Conservation (phyloP, 139 green algal species). For the Bryopsis sp. region DNA sequence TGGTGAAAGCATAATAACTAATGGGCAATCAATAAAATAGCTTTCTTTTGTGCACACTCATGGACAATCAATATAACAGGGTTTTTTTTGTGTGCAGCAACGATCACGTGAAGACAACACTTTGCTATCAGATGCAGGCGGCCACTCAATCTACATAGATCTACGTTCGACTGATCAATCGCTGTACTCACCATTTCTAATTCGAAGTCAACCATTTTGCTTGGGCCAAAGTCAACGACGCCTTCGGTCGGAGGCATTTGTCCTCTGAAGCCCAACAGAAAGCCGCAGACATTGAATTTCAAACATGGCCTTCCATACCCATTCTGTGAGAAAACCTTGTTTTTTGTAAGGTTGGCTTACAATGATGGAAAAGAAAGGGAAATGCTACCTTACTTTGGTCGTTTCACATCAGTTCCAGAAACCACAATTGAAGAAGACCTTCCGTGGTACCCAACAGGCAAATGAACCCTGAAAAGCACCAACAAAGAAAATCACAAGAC, state of each 20-base stretch:
- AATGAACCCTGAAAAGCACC: slow-evolving; percentile 54
- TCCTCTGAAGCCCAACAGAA: slow-evolving; percentile 11
- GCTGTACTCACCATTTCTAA: slow-evolving; percentile 83
- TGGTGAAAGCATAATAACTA: neutral
- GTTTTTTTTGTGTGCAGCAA: too few species aligned
- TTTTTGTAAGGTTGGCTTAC: neutral
- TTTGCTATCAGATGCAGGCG: too few species aligned
- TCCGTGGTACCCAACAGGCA: slow-evolving; percentile 90
- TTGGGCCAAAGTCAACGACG: slow-evolving; percentile 34
- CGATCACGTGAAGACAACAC: too few species aligned
- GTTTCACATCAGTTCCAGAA: slow-evolving; percentile 57
- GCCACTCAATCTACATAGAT: too few species aligned
- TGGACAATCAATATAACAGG: too few species aligned
- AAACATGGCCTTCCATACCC: too few species aligned
- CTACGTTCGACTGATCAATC: too few species aligned
- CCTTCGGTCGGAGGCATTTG: neutral
- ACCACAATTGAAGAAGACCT: slow-evolving; percentile 78
- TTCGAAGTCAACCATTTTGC: slow-evolving; percentile 74
- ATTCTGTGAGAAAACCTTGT: too few species aligned
- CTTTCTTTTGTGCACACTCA: too few species aligned
- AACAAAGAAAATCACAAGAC: slow-evolving; percentile 7
- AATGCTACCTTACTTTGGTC: slow-evolving; percentile 46
- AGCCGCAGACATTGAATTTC: neutral
- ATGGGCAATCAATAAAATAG: neutral
- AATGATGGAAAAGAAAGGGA: neutral